Evolutionary conservation across 192 early-diverging fungal species (phyloP).

Genomic region (Pilaira anomala): DNA sequence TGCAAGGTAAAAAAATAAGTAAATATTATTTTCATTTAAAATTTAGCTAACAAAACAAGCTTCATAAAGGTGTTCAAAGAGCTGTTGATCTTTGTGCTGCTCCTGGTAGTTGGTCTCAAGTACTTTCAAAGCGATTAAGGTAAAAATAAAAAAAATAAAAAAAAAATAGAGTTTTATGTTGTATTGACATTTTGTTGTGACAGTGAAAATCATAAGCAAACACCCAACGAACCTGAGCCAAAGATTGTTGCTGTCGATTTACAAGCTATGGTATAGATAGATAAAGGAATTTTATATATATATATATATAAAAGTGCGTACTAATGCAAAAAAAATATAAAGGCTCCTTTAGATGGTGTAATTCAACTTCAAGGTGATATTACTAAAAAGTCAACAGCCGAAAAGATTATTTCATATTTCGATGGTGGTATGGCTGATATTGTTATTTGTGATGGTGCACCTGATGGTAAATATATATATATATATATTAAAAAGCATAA

Average conservation of each 20-base stretch:
- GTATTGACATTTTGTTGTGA: background rate
- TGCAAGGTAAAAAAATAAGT: slow-evolving; percentile 52
- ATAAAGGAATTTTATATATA: background rate
- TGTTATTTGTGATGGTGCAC: slow-evolving; percentile 95
- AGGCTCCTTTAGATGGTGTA: slow-evolving; percentile 91
- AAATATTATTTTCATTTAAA: background rate
- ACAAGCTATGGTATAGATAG: slow-evolving; percentile 77
- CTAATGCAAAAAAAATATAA: background rate
- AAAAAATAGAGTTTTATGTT: background rate
- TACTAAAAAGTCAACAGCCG: slow-evolving; percentile 89
- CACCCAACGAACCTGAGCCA: slow-evolving; percentile 47
- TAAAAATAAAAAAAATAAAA: slow-evolving; percentile 23
- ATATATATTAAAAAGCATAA: background rate
- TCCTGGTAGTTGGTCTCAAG: slow-evolving; percentile 97
- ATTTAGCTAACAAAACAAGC: no score
- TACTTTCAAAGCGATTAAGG: slow-evolving; percentile 65
- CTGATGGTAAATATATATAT: slow-evolving; percentile 64
- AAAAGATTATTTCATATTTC: slow-evolving; percentile 87
- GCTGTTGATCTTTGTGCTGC: slow-evolving; percentile 98
- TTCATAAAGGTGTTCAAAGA: slow-evolving; percentile 61
- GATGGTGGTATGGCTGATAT: slow-evolving; percentile 86
- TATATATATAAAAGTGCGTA: background rate
- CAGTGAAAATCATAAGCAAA: slow-evolving; percentile 50
- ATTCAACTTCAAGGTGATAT: slow-evolving; percentile 97
- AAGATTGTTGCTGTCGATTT: slow-evolving; percentile 95